Evolutionary conservation across 352 stramenopile species (phyloP), one percentile per base, ranked within the genome.

Genomic region (Globisporangium paroecandrum): DNA sequence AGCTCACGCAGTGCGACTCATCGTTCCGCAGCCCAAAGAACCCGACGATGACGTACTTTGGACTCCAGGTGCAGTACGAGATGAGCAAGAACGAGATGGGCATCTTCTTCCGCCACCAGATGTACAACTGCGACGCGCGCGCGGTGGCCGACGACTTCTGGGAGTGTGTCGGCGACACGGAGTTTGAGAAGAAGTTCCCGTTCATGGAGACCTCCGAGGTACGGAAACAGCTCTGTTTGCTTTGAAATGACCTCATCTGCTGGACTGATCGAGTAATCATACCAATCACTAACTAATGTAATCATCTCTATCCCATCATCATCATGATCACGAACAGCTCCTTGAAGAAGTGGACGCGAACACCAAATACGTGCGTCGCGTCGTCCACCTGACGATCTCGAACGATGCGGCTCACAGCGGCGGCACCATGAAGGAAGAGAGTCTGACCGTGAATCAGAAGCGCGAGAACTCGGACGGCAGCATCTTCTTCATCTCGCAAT

Each of bases 1-100:
- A 90, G 43, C 73, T 94, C 3, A 72, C 82, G 54, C 75, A 90
- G 27, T 93, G 88, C 66, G 87, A 95, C 54, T 68, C 82, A 24
- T 75, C 86, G 2, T 96, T 96, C 73, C 82, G 82, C 41, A 89
- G 83, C 53, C 88, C 88, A 1, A 93, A 91, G 72, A 94, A 91
- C 59, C 89, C 86, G 6, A 94, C 87, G 32, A 96, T 96, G 86
- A 93, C 84, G 27, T 96, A 96, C 76, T 94, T 96, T 66, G 88
- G 88, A 4, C 72, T 96, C 34, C 82, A 94, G 59, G 88, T 96
- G 47, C 88, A 96, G 73, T 96, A 96, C 66, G 88, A 96, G 51
- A 93, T 94, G 77, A 83, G 77, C 65, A 93, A 94, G 72, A 85
- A 91, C 55, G 86, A 93, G 65, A 90, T 94, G 85, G 79, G 81